Conservation (phyloP, 2,329 filamentous ascomycete species). For the Alternaria burnsii region DNA sequence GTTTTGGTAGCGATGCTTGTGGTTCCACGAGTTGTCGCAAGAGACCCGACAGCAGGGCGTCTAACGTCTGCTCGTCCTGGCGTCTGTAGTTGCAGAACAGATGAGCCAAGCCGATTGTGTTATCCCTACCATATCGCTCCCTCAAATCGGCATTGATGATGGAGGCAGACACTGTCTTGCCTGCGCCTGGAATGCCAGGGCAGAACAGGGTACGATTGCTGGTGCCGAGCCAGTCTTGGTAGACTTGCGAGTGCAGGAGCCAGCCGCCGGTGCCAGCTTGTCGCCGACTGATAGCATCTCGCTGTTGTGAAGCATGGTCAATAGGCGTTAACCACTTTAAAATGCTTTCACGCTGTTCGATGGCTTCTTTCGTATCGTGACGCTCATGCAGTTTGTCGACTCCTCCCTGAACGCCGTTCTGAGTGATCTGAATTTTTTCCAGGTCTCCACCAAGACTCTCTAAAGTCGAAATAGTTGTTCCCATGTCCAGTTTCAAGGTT, state of each 20-base stretch:
- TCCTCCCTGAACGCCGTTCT: not conserved
- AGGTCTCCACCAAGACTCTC: not conserved
- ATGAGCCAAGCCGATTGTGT: not conserved
- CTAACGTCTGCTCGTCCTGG: not conserved
- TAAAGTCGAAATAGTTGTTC: not conserved
- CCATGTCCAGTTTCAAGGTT: not conserved
- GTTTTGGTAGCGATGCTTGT: not conserved
- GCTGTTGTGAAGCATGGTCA: not conserved
- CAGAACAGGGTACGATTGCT: not conserved
- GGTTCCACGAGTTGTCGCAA: not conserved
- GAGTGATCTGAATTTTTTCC: too few species aligned
- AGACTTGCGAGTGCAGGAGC: not conserved
- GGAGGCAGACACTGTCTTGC: not conserved
- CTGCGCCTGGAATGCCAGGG: not conserved
- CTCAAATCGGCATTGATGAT: not conserved
- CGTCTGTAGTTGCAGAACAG: not conserved
- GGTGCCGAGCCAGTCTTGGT: not conserved
- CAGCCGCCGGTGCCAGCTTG: not conserved
- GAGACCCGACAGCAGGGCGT: not conserved
- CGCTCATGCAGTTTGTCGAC: not conserved
- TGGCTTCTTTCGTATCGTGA: not conserved
- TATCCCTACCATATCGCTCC: not conserved
- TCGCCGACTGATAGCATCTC: not conserved
- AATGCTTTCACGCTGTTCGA: rapidly evolving
- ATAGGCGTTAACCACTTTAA: not conserved